phyloP scores from a whole-genome alignment of 371 early-diverging fungal genomes.

The Rhizopus sp. region DNA sequence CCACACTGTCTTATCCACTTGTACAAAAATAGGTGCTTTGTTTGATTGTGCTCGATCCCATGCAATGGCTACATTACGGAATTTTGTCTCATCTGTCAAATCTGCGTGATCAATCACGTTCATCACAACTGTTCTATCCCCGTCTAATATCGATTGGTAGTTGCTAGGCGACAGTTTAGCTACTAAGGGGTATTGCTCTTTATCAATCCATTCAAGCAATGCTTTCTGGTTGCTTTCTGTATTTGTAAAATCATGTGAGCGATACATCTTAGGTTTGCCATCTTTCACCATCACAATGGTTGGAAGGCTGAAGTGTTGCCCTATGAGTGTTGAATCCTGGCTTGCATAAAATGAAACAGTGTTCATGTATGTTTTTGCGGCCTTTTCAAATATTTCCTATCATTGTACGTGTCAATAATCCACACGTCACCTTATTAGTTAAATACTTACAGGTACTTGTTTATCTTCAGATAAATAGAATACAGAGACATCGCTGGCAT shows the following conservation, averaged over 20 bases:
- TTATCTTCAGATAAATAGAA: conserved; percentile 34
- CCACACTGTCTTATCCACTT: conserved; percentile 27
- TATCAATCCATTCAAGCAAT: conserved; percentile 38
- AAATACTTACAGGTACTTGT: conserved; percentile 14
- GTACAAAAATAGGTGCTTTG: conserved; percentile 19
- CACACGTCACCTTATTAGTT: neutral
- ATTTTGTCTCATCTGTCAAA: conserved; percentile 12
- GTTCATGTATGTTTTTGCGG: conserved; percentile 25
- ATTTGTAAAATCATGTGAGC: conserved; percentile 29
- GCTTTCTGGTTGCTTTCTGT: conserved; percentile 20
- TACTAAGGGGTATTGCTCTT: conserved; percentile 42
- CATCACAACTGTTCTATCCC: conserved; percentile 32
- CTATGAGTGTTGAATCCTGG: conserved; percentile 28
- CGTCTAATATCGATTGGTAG: conserved; percentile 33
- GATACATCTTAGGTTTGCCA: conserved; percentile 25
- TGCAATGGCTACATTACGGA: conserved; percentile 19
- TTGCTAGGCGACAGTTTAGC: conserved; percentile 35
- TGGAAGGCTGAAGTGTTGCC: conserved; percentile 32
- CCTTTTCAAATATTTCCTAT: conserved; percentile 28
- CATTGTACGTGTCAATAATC: neutral
- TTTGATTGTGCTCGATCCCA: conserved; percentile 10
- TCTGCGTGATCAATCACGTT: conserved; percentile 29
- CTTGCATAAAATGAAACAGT: conserved; percentile 37
- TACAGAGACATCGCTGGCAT: conserved; percentile 32
- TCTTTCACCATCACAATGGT: conserved; percentile 41